Base-by-base conservation (phyloP, 208 protist genomes). In the Acanthamoeba sp. region DNA sequence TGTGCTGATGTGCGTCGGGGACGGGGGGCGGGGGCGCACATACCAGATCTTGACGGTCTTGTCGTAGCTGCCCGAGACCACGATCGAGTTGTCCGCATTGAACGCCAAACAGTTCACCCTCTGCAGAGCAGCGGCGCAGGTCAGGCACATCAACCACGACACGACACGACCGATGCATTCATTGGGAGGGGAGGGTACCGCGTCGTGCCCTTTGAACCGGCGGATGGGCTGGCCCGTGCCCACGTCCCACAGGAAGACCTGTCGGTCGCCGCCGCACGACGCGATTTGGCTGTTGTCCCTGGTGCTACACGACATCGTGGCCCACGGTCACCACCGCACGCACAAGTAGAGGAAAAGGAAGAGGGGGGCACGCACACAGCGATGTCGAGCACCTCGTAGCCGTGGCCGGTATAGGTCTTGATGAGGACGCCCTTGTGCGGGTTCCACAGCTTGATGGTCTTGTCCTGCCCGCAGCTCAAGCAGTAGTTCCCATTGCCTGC, bases 181-280 rank as follows among this genome's bases (percentile, higher is more conserved):
- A n/a, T n/a, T n/a, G n/a, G n/a, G n/a, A n/a, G n/a, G 34, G 6
- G 27, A 20, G 85, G 36, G 36, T 55, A 95, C 93, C 57, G 82
- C n/a, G 48, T 76, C 57, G 94, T 96, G 95, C 3, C 95, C 95
- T 12, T 80, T 38, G 78, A 96, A 93, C 34, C 50, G 36, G 94
- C 84, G 57, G n/a, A 95, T 95, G 36, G 32, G 24, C 38, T 89
- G 42, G 22, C 93, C 94, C 16, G 92, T 71, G n/a, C 34, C 64
- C 20, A 96, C 82, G 48, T 96, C 95, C 95, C 95, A 96, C 32
- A 96, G 36, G 94, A 94, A 95, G 14, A 94, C 64, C n/a, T 73
- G 57, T 95, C 92, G 95, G 36, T 96, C 95, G n/a, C 85, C 94
- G 14, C 95, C 95, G 42, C 92, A 95, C 29, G 95, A 96, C n/a